Percentiles rank a stretch among this genome's conserved stretches.
Conservation (phyloP, 345 rosid species). For the Eucalyptus melliodora region DNA sequence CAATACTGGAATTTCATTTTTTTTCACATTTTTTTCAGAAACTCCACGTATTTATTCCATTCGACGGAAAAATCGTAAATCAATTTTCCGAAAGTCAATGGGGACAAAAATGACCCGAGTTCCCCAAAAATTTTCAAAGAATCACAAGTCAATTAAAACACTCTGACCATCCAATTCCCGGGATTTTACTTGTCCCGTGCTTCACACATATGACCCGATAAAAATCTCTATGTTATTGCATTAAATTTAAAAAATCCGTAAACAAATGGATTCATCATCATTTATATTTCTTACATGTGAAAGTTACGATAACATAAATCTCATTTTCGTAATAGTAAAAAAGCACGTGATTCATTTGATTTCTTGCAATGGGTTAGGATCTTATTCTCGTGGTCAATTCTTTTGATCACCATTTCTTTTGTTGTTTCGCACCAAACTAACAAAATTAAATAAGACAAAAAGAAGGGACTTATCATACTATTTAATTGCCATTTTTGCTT, state of each 20-base stretch:
- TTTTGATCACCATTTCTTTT: background rate
- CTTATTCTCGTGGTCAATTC: background rate
- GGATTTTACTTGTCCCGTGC: background rate
- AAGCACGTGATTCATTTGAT: background rate
- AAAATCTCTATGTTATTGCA: background rate
- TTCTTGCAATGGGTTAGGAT: background rate
- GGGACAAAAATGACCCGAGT: background rate
- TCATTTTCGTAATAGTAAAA: accelerated
- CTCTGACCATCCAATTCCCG: accelerated
- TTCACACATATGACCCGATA: background rate
- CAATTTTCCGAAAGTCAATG: background rate
- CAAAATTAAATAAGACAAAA: background rate
- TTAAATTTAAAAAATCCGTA: accelerated
- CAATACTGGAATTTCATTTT: background rate
- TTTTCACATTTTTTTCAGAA: background rate
- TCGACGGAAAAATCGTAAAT: background rate
- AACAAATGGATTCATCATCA: background rate
- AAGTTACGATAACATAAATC: background rate
- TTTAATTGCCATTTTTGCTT: background rate
- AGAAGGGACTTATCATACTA: background rate
- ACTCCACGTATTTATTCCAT: background rate
- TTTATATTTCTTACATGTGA: background rate
- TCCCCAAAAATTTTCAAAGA: background rate
- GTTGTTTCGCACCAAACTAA: accelerated
- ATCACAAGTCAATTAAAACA: background rate